Evolutionary conservation across 2,329 filamentous ascomycete species (phyloP).

Genomic region (Penicillium freii): DNA sequence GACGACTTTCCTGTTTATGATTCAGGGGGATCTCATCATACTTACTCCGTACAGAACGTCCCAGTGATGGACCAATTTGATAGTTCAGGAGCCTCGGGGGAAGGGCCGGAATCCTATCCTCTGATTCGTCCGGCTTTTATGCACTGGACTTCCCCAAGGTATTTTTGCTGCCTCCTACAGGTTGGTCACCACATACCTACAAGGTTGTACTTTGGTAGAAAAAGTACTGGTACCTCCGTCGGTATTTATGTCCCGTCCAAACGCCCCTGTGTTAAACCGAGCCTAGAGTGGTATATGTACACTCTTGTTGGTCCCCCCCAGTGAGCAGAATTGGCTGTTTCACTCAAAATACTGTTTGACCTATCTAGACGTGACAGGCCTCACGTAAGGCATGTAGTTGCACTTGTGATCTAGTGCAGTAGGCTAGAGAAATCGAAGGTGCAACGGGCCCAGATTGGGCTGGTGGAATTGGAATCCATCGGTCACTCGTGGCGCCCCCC

Average conservation of each 20-base stretch:
- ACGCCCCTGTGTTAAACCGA: slow-evolving; percentile 1
- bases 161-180: not conserved
- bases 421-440: not conserved
- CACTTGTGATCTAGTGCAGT: slow-evolving; percentile 18
- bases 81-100: slow-evolving; percentile 15
- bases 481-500: slow-evolving; percentile 2
- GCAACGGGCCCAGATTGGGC: slow-evolving; percentile 1
- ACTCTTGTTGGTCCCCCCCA: not conserved
- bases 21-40: slow-evolving; percentile 15
- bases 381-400: slow-evolving; percentile 12
- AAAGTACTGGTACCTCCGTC: not conserved
- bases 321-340: slow-evolving; percentile 1
- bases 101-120: not conserved
- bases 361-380: not conserved
- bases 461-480: slow-evolving; percentile 7
- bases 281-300: not conserved
- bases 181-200: not conserved
- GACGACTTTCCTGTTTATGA: slow-evolving; percentile 13
- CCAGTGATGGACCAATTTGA: slow-evolving; percentile 18
- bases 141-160: slow-evolving; percentile 1
- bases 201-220: not conserved
- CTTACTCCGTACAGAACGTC: not conserved
- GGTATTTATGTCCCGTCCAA: slow-evolving; percentile 8
- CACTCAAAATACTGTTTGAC: slow-evolving; percentile 2
- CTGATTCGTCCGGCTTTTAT: slow-evolving; percentile 17